Evolutionary conservation across 139 green algal species (phyloP), one percentile per base, ranked within the genome.

Genomic region (Dunaliella sp.): DNA sequence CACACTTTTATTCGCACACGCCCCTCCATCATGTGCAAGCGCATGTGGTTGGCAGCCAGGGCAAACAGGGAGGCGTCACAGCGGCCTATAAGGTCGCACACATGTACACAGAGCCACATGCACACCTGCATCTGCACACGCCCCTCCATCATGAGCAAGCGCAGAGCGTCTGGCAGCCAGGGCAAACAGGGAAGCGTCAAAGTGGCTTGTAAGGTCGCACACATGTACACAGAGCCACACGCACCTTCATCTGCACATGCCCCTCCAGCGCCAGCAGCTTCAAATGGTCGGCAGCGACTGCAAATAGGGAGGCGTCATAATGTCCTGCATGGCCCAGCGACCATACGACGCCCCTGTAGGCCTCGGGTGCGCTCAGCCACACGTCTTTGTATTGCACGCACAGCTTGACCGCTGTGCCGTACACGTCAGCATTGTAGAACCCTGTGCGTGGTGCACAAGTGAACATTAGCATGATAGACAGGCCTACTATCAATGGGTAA

Each of bases 181-280:
- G 74, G 78, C 78, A 83, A 33, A 83, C 78, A 83, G 22, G 57
- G 33, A 7, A 32, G 33, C 28, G 25, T 80, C 74, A 22, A 33
- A 80, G 31, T 37, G n/a, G 21, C n/a, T 7, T 32, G 74, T n/a
- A n/a, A n/a, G n/a, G n/a, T n/a, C n/a, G n/a, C n/a, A n/a, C 35
- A 83, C 78, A 83, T 35, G 57, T 28, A 83, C 78, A 83, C 35
- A 83, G 7, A 83, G 22, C 25, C 3, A 58, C 33, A 83, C 78
- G 22, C 78, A 83, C 78, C 34, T 83, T 58, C 78, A 83, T 35
- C 3, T 3, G 34, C 78, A 83, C 78, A 7, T 30, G 7, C 48
- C 48, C 48, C 48, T 65, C 16, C 48, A 65, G 48, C 48, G 48
- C 48, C 48, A 65, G 48, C 7, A 26, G 48, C 48, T 16, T 7